Base-by-base conservation (phyloP, 805 yeast genomes). In the Candida schatavii region DNA sequence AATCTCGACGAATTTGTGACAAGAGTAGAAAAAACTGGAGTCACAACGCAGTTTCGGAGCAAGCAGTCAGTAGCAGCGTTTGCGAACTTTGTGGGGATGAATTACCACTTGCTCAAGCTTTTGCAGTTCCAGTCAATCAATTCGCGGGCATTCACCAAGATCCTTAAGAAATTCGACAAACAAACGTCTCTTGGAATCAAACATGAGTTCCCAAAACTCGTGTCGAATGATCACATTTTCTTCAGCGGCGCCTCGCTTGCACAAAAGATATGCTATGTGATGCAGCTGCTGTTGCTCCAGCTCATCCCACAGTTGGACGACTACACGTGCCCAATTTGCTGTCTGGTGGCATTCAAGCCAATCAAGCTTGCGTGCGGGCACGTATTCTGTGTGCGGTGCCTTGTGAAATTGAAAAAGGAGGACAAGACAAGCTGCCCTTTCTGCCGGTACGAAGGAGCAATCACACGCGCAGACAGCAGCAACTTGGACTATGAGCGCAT, bases 271-370 rank as follows among this genome's bases (percentile, higher is more conserved):
- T 80, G 84, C 52, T 70, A 62, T 28, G 70, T 81, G 22, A 78
- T 85, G 26, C 74, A 82, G 23, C 67, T 66, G 19, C 68, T 78
- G 20, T 59, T 85, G 14, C 57, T 85, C 28, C 70, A 74, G 22
- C 59, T 85, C 1, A 64, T 83, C 1, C 93, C 93, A 1, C 90
- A 83, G 56, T 61, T 85, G 3, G 90, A 85, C 37, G 91, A 85
- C 56, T 85, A 83, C 52, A 65, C 78, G 1, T 85, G 93, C 55
- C 88, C 90, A 1, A 78, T 85, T 7, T 85, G 93, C 55, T 74
- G 77, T 57, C 71, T 77, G 2, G 72, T 85, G 35, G 88, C 89
- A 0, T 85, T 74, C 62, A 82, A 83, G 51, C 93, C 93, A 2
- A 80, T 85, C 37, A 62, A 80, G 37, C 63, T 85, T 13, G 62